Percentiles rank a stretch among this genome's conserved stretches.
These are phyloP conservation scores for Artemisia annua DNA, from an alignment of 129 eudicot species.

Conservation along the genomic window DNA sequence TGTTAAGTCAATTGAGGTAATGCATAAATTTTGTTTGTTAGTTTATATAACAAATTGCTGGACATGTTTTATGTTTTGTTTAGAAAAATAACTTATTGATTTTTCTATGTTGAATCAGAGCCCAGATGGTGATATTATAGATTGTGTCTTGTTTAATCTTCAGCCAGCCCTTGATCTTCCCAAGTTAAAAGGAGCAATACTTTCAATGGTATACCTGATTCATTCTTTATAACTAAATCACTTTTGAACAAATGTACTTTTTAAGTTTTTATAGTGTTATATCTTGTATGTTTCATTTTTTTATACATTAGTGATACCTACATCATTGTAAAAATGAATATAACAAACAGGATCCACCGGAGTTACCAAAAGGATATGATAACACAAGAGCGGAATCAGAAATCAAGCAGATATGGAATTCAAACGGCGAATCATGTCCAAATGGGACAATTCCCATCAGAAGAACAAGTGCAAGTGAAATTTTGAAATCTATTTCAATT, in stretches of 20 bases:
- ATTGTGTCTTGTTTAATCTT: neutral
- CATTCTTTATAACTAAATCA: neutral
- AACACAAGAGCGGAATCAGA: neutral
- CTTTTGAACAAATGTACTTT: neutral
- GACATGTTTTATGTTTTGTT: neutral
- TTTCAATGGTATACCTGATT: neutral
- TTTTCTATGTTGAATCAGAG: slow-evolving; percentile 1
- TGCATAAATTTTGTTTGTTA: neutral
- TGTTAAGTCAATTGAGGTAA: slow-evolving; percentile 3
- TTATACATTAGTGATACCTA: neutral
- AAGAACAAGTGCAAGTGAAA: slow-evolving; percentile 18
- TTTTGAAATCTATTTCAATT: neutral
- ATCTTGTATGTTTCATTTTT: neutral
- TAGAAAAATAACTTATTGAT: neutral
- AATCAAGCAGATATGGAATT: slow-evolving; percentile 15
- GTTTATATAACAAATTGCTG: neutral
- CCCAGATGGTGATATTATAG: slow-evolving; percentile 1
- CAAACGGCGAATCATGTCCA: slow-evolving; percentile 18
- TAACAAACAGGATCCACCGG: slow-evolving; percentile 23
- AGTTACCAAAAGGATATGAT: neutral
- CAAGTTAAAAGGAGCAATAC: neutral
- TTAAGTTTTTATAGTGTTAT: neutral
- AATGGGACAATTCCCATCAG: slow-evolving; percentile 26
- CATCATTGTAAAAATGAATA: neutral
- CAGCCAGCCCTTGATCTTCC: neutral